These are phyloP conservation scores for Penicillium waksmanii DNA, from an alignment of 495 filamentous ascomycete species.

Conservation along the genomic window DNA sequence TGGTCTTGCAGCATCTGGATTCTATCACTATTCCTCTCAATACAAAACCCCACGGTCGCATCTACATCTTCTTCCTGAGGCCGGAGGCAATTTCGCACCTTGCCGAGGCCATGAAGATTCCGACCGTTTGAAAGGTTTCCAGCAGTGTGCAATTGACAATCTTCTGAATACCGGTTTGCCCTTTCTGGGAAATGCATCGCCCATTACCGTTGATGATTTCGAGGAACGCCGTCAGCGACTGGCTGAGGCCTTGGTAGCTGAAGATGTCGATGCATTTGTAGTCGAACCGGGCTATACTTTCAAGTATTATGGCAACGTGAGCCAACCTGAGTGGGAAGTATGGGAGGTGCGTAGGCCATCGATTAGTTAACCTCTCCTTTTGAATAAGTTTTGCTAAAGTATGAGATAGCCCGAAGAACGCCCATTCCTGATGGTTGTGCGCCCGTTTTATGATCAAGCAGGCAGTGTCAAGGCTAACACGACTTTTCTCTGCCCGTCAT, in stretches of 20 bases:
- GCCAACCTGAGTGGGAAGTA: conserved; percentile 59
- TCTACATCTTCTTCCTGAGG: background rate
- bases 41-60: background rate
- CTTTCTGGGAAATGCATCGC: conserved; percentile 48
- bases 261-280: conserved; percentile 52
- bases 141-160: conserved; percentile 51
- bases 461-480: conserved; percentile 50
- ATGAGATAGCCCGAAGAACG: conserved; percentile 53
- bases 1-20: conserved; percentile 8
- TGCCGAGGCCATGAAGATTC: background rate
- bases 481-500: conserved; percentile 54
- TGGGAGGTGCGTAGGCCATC: conserved; percentile 44
- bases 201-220: conserved; percentile 46
- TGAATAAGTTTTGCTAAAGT: background rate
- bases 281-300: conserved; percentile 62
- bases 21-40: conserved; percentile 8
- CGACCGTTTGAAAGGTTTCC: conserved; percentile 26
- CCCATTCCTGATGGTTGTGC: conserved; percentile 58
- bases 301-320: conserved; percentile 59
- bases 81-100: background rate
- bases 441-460: conserved; percentile 33
- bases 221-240: conserved; percentile 48
- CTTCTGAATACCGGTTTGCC: conserved; percentile 41
- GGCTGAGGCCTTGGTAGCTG: conserved; percentile 48
- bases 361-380: background rate